These are phyloP conservation scores for Kernera saxatilis DNA, from an alignment of 345 rosid genomes.

Conservation along the genomic window DNA sequence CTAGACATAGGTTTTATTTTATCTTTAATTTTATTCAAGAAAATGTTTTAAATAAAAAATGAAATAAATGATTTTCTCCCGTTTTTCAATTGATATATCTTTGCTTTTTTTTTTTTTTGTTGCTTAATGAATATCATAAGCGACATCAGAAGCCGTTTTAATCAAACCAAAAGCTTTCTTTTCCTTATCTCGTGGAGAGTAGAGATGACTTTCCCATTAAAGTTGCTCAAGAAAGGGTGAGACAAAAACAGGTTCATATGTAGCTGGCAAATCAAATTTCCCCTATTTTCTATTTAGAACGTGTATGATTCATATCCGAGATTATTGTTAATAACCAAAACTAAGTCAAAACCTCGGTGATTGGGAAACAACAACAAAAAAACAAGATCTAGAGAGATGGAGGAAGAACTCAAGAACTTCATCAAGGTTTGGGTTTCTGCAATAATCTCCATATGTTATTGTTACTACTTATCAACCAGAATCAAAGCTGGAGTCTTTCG, in stretches of 20 bases:
- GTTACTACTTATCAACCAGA: constrained; percentile 29
- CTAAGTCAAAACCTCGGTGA: neutral
- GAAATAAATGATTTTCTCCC: neutral
- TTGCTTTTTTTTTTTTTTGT: neutral
- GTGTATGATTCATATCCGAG: neutral
- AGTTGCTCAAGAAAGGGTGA: neutral
- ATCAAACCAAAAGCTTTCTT: neutral
- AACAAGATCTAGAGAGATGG: constrained; percentile 19
- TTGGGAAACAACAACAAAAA: neutral
- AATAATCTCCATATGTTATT: constrained; percentile 27
- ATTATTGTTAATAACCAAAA: neutral
- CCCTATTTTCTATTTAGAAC: neutral
- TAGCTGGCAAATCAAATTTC: neutral
- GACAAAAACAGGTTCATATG: too few species aligned
- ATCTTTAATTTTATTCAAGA: too few species aligned
- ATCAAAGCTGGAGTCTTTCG: constrained; percentile 27
- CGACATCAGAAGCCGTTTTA: neutral
- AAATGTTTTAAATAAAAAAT: neutral
- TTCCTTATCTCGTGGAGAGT: neutral
- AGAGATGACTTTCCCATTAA: neutral
- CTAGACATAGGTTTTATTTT: too few species aligned
- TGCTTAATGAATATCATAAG: neutral
- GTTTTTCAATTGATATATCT: neutral
- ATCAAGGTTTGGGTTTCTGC: constrained; percentile 22
- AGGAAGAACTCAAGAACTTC: constrained; percentile 29